Evolutionary conservation across 2,329 filamentous ascomycete genomes (phyloP).

Genomic region (Aspergillus proliferans): DNA sequence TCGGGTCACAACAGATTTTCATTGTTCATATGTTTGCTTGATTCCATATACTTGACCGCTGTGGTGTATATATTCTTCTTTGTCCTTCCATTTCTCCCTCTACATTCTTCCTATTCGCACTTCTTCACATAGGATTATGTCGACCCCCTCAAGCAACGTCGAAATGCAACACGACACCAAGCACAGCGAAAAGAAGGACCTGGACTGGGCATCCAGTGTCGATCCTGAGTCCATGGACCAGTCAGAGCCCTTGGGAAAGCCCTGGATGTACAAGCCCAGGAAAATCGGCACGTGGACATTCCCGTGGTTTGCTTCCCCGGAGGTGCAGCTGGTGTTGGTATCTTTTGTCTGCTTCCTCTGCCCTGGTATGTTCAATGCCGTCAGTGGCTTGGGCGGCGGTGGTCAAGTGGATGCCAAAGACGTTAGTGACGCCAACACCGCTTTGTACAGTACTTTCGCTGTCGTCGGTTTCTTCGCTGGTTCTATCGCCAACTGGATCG

Average conservation of each 20-base stretch:
- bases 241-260: slow-evolving; percentile 23
- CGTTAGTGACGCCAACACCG: slow-evolving; percentile 62
- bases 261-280: slow-evolving; percentile 63
- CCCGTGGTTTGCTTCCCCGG: slow-evolving; percentile 67
- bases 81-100: neutral
- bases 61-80: too few relatives aligned
- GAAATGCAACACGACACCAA: neutral
- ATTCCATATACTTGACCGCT: neutral
- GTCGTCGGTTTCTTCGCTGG: slow-evolving; percentile 59
- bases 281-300: slow-evolving; percentile 50
- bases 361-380: slow-evolving; percentile 67
- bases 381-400: slow-evolving; percentile 59
- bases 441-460: slow-evolving; percentile 66
- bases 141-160: neutral
- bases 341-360: slow-evolving; percentile 65
- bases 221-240: slow-evolving; percentile 21
- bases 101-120: neutral
- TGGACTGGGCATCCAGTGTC: neutral
- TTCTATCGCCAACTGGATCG: slow-evolving; percentile 41
- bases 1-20: neutral
- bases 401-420: slow-evolving; percentile 54
- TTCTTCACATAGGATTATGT: neutral
- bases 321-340: slow-evolving; percentile 65
- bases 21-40: neutral
- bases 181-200: neutral